Percentiles rank a stretch among this genome's conserved stretches.
These are phyloP conservation scores for Mycena epipterygia DNA, from an alignment of 768 basidiomycete species.

Conservation along the genomic window DNA sequence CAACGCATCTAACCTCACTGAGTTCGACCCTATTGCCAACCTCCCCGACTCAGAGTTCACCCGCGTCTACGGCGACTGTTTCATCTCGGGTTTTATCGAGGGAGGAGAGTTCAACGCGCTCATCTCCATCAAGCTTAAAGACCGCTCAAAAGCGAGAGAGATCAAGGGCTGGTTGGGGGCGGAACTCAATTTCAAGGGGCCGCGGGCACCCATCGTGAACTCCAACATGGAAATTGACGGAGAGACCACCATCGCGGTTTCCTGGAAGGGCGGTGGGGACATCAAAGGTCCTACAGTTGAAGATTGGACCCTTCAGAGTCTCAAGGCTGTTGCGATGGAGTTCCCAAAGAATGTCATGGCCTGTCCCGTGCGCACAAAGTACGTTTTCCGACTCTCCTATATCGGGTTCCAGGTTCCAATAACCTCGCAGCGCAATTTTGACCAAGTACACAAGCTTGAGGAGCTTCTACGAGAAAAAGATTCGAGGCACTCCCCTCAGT, in stretches of 20 bases:
- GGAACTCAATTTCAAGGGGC: neutral
- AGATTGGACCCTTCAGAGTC: conserved; percentile 15
- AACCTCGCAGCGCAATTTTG: conserved; percentile 17
- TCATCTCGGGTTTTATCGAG: conserved; percentile 20
- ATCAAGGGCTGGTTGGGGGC: neutral
- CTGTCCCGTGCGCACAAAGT: conserved; percentile 18
- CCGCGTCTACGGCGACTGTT: conserved; percentile 19
- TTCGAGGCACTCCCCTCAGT: conserved; percentile 7
- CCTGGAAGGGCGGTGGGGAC: conserved; percentile 17
- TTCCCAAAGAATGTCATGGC: conserved; percentile 20
- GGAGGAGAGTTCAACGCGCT: conserved; percentile 25
- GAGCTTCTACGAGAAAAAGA: conserved; percentile 19
- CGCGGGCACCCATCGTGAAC: neutral
- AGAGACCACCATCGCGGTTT: conserved; percentile 12
- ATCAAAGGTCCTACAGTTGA: conserved; percentile 10
- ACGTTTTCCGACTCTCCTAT: neutral
- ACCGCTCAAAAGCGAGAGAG: neutral
- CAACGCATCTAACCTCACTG: conserved; percentile 1
- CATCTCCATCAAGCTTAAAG: conserved; percentile 26
- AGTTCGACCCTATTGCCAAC: neutral
- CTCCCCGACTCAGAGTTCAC: conserved; percentile 8
- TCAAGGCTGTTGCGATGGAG: conserved; percentile 15
- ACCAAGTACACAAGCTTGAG: conserved; percentile 23
- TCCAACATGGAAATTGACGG: neutral
- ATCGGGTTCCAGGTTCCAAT: neutral